Evolutionary conservation across 805 yeast genomes (phyloP).

Genomic region (Ogataea trehalophila): DNA sequence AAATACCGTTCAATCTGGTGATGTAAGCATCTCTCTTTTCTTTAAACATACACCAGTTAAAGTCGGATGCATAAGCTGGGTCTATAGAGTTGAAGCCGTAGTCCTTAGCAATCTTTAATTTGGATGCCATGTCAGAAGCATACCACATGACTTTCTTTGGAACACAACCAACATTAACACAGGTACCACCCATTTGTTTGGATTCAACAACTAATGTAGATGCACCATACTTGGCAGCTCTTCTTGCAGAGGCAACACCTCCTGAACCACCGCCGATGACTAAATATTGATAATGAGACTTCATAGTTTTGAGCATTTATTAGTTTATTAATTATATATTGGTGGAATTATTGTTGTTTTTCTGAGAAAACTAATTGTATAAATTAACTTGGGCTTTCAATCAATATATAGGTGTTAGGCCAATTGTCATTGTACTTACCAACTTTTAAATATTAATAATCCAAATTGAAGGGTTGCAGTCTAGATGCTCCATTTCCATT

Average conservation of each 20-base stretch:
- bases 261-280: slow-evolving; percentile 99
- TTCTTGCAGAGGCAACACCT: slow-evolving; percentile 97
- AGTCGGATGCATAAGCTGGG: slow-evolving; percentile 49
- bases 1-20: slow-evolving; percentile 83
- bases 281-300: slow-evolving; percentile 73
- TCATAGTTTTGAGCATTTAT: slow-evolving; percentile 28
- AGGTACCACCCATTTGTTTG: slow-evolving; percentile 88
- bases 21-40: slow-evolving; percentile 90
- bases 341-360: neutral
- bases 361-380: too few relatives aligned
- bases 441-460: too few relatives aligned
- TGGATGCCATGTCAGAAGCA: slow-evolving; percentile 84
- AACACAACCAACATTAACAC: slow-evolving; percentile 99
- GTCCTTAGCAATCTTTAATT: slow-evolving; percentile 66
- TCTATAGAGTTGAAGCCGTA: slow-evolving; percentile 72
- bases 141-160: slow-evolving; percentile 99
- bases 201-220: slow-evolving; percentile 80
- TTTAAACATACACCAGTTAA: slow-evolving; percentile 81
- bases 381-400: too few relatives aligned
- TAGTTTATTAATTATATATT: neutral
- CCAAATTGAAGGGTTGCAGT: too few relatives aligned
- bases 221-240: slow-evolving; percentile 93
- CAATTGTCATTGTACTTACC: too few relatives aligned
- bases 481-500: too few relatives aligned
- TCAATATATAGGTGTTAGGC: too few relatives aligned